Conservation (phyloP, 331 rosid genomes). For the Malus hybrid region DNA sequence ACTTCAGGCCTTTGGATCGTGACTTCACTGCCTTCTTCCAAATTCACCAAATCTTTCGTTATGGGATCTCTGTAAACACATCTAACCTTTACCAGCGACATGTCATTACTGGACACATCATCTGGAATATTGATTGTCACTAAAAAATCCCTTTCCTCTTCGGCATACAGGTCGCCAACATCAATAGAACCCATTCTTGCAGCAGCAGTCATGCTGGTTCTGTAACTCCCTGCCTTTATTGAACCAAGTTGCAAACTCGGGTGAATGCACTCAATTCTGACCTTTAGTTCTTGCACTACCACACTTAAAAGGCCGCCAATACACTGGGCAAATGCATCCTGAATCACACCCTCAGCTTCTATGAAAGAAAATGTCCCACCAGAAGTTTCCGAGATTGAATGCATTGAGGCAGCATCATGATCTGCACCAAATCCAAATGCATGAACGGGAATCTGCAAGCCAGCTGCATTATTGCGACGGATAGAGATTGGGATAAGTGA, state of each 20-base stretch:
- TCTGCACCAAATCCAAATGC: constrained; percentile 91
- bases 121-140: constrained; percentile 66
- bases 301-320: constrained; percentile 94
- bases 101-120: constrained; percentile 37
- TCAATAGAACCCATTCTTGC: constrained; percentile 56
- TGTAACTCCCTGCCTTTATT: constrained; percentile 78
- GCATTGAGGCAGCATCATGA: constrained; percentile 85
- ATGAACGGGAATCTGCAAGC: constrained; percentile 76
- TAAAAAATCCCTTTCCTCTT: constrained; percentile 85
- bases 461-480: constrained; percentile 32
- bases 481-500: constrained; percentile 67
- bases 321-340: constrained; percentile 98
- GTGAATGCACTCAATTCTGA: constrained; percentile 54
- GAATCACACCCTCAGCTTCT: constrained; percentile 75
- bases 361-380: constrained; percentile 95
- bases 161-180: constrained; percentile 89
- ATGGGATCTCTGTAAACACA: constrained; percentile 58
- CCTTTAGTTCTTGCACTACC: constrained; percentile 67
- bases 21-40: constrained; percentile 50
- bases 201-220: constrained; percentile 29
- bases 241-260: constrained; percentile 47
- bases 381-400: constrained; percentile 78
- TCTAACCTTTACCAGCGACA: constrained; percentile 49
- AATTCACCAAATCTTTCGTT: constrained; percentile 51
- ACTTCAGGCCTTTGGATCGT: constrained; percentile 59